Evolutionary conservation across 345 rosid species (phyloP).

Genomic region (Eutrema yunnanense): DNA sequence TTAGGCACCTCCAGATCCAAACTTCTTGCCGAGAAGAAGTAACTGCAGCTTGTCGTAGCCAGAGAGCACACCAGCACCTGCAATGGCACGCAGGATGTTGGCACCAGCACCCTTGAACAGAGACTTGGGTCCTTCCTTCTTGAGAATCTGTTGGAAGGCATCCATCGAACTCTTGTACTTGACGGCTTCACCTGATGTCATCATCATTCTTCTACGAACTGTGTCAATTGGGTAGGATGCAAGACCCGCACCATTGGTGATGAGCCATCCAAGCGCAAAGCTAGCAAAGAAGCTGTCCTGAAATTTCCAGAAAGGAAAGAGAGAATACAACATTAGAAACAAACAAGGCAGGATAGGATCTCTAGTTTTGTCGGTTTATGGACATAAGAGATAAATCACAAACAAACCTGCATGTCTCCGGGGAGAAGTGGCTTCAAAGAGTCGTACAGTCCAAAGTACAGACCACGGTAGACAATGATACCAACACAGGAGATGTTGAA

Average conservation of each 20-base stretch:
- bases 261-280: conserved; percentile 86
- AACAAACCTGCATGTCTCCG: conserved; percentile 52
- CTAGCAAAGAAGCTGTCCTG: conserved; percentile 93
- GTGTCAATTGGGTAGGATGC: conserved; percentile 90
- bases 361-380: not conserved
- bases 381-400: not conserved
- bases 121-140: conserved; percentile 80
- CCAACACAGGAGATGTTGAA: conserved; percentile 87
- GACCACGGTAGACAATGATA: conserved; percentile 83
- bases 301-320: conserved; percentile 10
- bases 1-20: conserved; percentile 68
- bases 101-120: conserved; percentile 96
- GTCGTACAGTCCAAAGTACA: conserved; percentile 81
- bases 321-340: not conserved
- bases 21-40: conserved; percentile 79
- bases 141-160: conserved; percentile 68
- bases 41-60: conserved; percentile 89
- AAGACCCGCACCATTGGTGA: conserved; percentile 85
- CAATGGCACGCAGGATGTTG: conserved; percentile 78
- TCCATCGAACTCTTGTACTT: conserved; percentile 79
- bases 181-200: conserved; percentile 93
- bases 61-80: conserved; percentile 94
- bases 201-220: conserved; percentile 95
- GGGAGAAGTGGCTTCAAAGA: conserved; percentile 74
- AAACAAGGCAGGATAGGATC: not conserved